phyloP scores from a whole-genome alignment of 2,329 filamentous ascomycete genomes.

The Calonectria leucothoes region DNA sequence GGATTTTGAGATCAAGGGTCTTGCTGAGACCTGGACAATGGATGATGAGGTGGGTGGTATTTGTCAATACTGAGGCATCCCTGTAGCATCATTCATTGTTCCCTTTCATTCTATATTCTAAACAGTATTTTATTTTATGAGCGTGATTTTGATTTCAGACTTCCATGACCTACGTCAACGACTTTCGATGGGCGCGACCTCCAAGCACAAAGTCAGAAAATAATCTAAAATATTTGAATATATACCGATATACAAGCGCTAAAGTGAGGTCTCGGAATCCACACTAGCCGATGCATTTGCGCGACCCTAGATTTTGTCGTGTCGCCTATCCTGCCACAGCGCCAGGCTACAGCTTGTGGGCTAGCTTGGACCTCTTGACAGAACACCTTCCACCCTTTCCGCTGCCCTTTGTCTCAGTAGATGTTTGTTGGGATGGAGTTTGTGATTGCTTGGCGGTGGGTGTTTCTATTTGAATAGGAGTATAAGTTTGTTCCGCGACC shows the following conservation, averaged over 20 bases:
- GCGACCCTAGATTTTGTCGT: neutral
- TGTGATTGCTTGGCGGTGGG: conserved; percentile 14
- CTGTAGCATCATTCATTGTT: neutral
- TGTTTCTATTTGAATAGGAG: conserved; percentile 12
- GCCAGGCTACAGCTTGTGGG: conserved; percentile 4
- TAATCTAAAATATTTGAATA: conserved; percentile 29
- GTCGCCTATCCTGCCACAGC: neutral
- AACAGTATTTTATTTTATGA: neutral
- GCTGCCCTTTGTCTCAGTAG: conserved; percentile 11
- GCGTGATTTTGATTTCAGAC: neutral
- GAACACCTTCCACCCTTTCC: conserved; percentile 31
- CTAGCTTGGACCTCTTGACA: neutral
- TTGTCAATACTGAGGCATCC: conserved; percentile 56
- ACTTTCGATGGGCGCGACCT: neutral
- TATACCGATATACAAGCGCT: conserved; percentile 31
- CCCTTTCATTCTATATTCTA: neutral
- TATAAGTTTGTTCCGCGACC: neutral
- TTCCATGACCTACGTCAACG: neutral
- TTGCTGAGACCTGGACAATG: conserved; percentile 90
- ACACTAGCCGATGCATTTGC: conserved; percentile 20
- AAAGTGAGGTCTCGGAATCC: conserved; percentile 29
- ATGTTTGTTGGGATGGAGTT: neutral
- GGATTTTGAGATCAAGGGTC: conserved; percentile 68
- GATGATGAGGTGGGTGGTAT: conserved; percentile 81
- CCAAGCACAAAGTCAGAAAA: neutral